phyloP scores from a whole-genome alignment of 768 basidiomycete genomes.

The Lactarius indigo region DNA sequence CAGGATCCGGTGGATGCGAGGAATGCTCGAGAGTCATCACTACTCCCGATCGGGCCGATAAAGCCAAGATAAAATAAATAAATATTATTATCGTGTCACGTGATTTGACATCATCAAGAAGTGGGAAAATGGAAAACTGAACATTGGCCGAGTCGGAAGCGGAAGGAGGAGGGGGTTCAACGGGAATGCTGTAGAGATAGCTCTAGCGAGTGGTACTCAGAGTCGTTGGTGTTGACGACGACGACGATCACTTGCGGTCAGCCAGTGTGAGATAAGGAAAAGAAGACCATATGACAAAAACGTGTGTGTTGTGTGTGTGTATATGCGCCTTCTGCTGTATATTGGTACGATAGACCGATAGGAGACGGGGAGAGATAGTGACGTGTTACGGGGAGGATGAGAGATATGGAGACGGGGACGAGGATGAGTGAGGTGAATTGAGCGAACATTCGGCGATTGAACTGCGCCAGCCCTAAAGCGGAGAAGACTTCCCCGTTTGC shows the following conservation, averaged over 20 bases:
- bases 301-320: background rate
- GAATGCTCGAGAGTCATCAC: slow-evolving; percentile 60
- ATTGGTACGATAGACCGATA: background rate
- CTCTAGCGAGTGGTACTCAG: no score
- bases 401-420: background rate
- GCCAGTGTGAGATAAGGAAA: background rate
- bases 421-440: background rate
- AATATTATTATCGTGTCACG: background rate
- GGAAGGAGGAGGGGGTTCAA: background rate
- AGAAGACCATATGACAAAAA: background rate
- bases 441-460: slow-evolving; percentile 15
- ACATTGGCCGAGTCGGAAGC: background rate
- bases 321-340: no score
- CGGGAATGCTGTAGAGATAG: background rate
- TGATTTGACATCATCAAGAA: slow-evolving; percentile 16
- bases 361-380: background rate
- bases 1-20: slow-evolving; percentile 62
- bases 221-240: background rate
- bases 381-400: background rate
- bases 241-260: background rate
- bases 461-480: slow-evolving; percentile 27
- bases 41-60: slow-evolving; percentile 23
- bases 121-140: background rate
- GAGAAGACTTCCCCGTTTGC: slow-evolving; percentile 17
- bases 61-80: background rate